Evolutionary conservation across 371 early-diverging fungal species (phyloP).

Genomic region (Chytridium lagenaria): DNA sequence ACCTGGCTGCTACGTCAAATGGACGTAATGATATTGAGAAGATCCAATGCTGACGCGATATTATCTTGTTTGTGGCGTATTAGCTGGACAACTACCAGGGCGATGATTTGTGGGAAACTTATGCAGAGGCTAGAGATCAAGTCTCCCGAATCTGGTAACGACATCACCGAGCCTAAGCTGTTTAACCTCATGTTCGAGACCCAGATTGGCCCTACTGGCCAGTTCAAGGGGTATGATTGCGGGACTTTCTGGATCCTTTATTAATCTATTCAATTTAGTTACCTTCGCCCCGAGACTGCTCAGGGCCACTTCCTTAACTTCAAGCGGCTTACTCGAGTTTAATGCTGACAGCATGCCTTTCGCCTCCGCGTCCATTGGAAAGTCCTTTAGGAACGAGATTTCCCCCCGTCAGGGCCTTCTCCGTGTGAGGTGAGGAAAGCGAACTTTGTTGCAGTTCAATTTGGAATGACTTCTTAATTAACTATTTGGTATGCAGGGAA

Average conservation of each 20-base stretch:
- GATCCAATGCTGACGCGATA: too few relatives aligned
- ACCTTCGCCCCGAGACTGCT: slow-evolving; percentile 99
- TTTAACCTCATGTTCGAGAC: slow-evolving; percentile 99
- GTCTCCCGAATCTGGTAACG: slow-evolving; percentile 91
- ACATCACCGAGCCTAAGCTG: slow-evolving; percentile 86
- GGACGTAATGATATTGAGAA: too few relatives aligned
- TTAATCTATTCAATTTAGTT: slow-evolving; percentile 57
- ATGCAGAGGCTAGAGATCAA: slow-evolving; percentile 89
- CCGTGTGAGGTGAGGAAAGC: slow-evolving; percentile 82
- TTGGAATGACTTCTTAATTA: too few relatives aligned
- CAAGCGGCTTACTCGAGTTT: slow-evolving; percentile 93
- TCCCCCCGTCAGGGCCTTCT: slow-evolving; percentile 97
- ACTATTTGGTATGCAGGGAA: slow-evolving; percentile 86
- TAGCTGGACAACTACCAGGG: slow-evolving; percentile 94
- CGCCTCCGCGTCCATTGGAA: slow-evolving; percentile 98
- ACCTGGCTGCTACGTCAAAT: not conserved
- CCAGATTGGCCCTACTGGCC: slow-evolving; percentile 97
- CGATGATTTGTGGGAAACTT: slow-evolving; percentile 83
- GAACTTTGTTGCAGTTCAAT: not conserved
- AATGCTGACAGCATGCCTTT: slow-evolving; percentile 99
- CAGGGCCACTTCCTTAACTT: slow-evolving; percentile 99
- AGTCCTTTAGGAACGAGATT: slow-evolving; percentile 99
- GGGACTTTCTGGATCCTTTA: not conserved
- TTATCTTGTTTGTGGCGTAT: too few relatives aligned
- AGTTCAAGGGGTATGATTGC: slow-evolving; percentile 76